A percentile compares a stretch with the other conserved stretches of the same genome.
Conservation (phyloP, 2,329 filamentous ascomycete genomes). For the Camillea tinctor region DNA sequence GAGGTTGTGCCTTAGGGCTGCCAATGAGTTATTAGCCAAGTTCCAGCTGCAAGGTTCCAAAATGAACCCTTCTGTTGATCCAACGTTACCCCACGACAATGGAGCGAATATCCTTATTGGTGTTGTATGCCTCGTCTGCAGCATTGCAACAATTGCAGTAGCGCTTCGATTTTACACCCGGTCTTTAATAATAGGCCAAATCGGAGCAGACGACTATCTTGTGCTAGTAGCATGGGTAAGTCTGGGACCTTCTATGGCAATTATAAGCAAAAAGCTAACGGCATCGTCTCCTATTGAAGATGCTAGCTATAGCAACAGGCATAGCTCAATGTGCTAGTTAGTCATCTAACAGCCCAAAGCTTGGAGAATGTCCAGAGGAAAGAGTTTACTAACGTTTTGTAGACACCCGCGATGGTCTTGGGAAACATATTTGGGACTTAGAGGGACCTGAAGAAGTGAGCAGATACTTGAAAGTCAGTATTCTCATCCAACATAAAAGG, state of each 20-base stretch:
- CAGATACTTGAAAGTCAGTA: slow-evolving; percentile 21
- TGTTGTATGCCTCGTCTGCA: slow-evolving; percentile 23
- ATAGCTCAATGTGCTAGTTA: slow-evolving; percentile 24
- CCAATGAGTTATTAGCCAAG: slow-evolving; percentile 1
- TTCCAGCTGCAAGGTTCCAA: background rate
- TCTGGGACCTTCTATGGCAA: slow-evolving; percentile 19
- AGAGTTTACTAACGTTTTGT: slow-evolving; percentile 5
- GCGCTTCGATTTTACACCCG: slow-evolving; percentile 33
- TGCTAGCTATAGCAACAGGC: slow-evolving; percentile 21
- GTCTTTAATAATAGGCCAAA: slow-evolving; percentile 25
- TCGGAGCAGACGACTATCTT: slow-evolving; percentile 34
- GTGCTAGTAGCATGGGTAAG: slow-evolving; percentile 37
- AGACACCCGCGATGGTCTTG: slow-evolving; percentile 25
- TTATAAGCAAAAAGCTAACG: background rate
- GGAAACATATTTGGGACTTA: slow-evolving; percentile 25
- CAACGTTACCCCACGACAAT: slow-evolving; percentile 18
- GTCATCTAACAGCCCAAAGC: background rate
- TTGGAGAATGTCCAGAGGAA: background rate
- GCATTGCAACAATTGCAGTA: slow-evolving; percentile 25
- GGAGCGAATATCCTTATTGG: slow-evolving; percentile 24
- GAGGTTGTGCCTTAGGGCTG: background rate
- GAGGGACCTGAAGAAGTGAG: slow-evolving; percentile 7
- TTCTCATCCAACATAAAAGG: background rate
- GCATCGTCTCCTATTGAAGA: slow-evolving; percentile 11
- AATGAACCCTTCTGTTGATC: slow-evolving; percentile 13